These are phyloP conservation scores for Novymonas esmeraldas DNA, from an alignment of 208 protist species.

Conservation along the genomic window DNA sequence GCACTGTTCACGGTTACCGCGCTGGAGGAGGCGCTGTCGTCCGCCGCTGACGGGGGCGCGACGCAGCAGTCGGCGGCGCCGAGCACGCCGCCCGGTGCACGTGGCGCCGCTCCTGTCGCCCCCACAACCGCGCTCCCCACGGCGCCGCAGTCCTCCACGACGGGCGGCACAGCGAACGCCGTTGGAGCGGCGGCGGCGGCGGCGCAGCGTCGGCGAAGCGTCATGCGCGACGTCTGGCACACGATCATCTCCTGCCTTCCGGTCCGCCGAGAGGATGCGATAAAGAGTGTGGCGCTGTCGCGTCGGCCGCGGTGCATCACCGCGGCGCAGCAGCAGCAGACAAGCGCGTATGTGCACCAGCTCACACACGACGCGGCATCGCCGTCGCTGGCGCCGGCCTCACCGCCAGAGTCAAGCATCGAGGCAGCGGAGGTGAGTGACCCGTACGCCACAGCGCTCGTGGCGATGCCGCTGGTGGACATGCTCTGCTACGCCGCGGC, in stretches of 20 bases:
- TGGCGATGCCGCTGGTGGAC: slow-evolving; percentile 22
- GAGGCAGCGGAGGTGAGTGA: neutral
- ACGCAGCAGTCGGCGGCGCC: no score
- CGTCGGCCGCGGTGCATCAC: slow-evolving; percentile 13
- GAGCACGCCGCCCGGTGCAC: no score
- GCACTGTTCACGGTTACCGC: slow-evolving; percentile 22
- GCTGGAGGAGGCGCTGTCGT: slow-evolving; percentile 23
- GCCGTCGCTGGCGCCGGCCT: neutral
- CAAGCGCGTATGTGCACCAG: slow-evolving; percentile 4
- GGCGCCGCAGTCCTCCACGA: neutral
- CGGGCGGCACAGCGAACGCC: neutral
- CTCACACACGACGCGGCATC: neutral
- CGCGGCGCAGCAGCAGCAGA: slow-evolving; percentile 8
- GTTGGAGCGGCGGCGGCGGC: no score
- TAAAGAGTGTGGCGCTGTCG: neutral
- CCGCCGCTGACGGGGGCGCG: no score
- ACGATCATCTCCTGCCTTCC: slow-evolving; percentile 28
- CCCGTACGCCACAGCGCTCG: slow-evolving; percentile 1
- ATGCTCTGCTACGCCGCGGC: slow-evolving; percentile 32
- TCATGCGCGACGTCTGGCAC: no score
- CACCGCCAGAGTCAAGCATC: neutral
- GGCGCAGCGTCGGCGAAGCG: no score
- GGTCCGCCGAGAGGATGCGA: neutral
- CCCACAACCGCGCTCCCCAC: neutral
- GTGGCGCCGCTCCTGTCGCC: neutral